phyloP scores from a whole-genome alignment of 2,329 filamentous ascomycete genomes.

The Aspergillus awamori region DNA sequence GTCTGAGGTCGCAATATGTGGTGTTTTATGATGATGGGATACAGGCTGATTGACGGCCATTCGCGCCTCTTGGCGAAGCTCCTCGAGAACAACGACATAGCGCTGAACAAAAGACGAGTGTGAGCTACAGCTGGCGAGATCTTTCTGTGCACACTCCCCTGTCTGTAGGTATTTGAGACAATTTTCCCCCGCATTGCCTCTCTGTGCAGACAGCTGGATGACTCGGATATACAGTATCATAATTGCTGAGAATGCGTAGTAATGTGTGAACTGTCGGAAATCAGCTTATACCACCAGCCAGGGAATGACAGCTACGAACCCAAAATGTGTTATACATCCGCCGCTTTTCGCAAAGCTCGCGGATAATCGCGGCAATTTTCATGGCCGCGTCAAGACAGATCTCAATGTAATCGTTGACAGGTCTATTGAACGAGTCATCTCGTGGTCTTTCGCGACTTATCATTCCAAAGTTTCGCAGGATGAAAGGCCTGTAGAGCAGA shows the following conservation, averaged over 20 bases:
- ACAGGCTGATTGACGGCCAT: constrained; percentile 7
- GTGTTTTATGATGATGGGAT: neutral
- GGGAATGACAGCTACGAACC: constrained; percentile 39
- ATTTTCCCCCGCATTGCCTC: constrained; percentile 25
- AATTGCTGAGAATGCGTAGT: constrained; percentile 51
- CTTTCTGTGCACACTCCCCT: constrained; percentile 45
- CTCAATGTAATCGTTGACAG: constrained; percentile 26
- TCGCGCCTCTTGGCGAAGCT: constrained; percentile 34
- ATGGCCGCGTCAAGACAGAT: constrained; percentile 47
- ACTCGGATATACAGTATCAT: constrained; percentile 51
- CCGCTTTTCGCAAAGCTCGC: constrained; percentile 40
- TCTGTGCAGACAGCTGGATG: constrained; percentile 41
- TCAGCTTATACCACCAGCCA: neutral
- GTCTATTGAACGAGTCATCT: constrained; percentile 21
- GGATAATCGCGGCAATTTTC: constrained; percentile 43
- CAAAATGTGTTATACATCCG: constrained; percentile 48
- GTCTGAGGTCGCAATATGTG: neutral
- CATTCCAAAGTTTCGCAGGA: constrained; percentile 30
- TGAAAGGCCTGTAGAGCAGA: constrained; percentile 37
- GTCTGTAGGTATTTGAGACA: constrained; percentile 34
- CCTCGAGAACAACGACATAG: constrained; percentile 49
- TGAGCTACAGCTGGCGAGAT: constrained; percentile 43
- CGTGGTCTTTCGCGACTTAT: constrained; percentile 12
- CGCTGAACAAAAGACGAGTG: constrained; percentile 45
- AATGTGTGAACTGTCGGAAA: constrained; percentile 34